A percentile compares a stretch with the other conserved stretches of the same genome.
Conservation (phyloP, 2,329 filamentous ascomycete species). For the Cladosporium cucumerinum region DNA sequence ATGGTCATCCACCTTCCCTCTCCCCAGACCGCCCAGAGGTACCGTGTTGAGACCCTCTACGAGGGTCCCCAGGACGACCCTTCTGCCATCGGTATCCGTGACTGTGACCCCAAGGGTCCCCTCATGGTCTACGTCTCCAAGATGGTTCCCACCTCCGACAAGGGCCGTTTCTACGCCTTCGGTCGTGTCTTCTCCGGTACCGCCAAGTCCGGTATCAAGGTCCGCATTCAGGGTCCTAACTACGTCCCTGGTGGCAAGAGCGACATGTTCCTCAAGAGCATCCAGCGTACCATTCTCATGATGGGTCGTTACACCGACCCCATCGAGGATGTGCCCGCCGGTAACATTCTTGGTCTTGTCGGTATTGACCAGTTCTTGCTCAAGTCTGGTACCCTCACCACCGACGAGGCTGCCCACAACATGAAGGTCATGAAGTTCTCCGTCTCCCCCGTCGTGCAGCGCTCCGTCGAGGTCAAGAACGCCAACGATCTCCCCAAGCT, state of each 20-base stretch:
- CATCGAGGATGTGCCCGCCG: constrained; percentile 97
- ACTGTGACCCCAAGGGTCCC: constrained; percentile 95
- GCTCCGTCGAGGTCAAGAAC: constrained; percentile 99
- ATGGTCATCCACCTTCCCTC: constrained; percentile 99
- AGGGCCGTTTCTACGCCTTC: constrained; percentile 99
- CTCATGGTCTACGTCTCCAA: constrained; percentile 99
- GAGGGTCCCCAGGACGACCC: constrained; percentile 94
- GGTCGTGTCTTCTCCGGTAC: constrained; percentile 99
- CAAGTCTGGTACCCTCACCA: constrained; percentile 99
- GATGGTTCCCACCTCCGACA: constrained; percentile 99
- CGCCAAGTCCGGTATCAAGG: constrained; percentile 95
- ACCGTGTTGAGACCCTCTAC: constrained; percentile 98
- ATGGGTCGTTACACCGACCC: constrained; percentile 99
- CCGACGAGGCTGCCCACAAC: constrained; percentile 97
- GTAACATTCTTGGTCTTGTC: constrained; percentile 99
- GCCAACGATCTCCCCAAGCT: constrained; percentile 99
- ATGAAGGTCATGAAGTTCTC: constrained; percentile 99
- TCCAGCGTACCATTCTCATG: constrained; percentile 99
- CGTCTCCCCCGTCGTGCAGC: constrained; percentile 96
- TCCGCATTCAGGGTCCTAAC: constrained; percentile 99
- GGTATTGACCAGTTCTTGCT: constrained; percentile 99
- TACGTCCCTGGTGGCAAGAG: constrained; percentile 98
- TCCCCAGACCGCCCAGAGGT: constrained; percentile 90
- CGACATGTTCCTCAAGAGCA: constrained; percentile 97
- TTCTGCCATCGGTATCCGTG: constrained; percentile 91